Base-by-base conservation (phyloP, 352 stramenopile genomes). In the Pythium rhizo-oryzae region DNA sequence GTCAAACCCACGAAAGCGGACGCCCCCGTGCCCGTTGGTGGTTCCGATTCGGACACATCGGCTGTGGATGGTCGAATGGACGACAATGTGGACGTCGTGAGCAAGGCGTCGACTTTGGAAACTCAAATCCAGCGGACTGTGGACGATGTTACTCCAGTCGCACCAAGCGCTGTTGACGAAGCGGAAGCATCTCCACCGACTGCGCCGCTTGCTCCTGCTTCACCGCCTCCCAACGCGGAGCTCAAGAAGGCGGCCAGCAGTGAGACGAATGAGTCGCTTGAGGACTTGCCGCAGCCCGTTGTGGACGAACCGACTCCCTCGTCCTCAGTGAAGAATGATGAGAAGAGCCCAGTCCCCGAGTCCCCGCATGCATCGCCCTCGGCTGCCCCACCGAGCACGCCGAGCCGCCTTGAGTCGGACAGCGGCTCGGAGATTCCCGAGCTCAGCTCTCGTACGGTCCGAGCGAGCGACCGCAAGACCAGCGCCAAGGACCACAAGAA, bases 401-500 rank as follows among this genome's bases (percentile, higher is more conserved):
- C 52, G 16, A 46, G 12, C 18, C 28, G 63, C 1, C 23, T 54
- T 6, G 64, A 70, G 39, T 70, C 64, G 19, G 64, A 70, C 21
- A 70, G 64, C 35, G 64, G 64, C 13, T 65, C 64, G n/a, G 64
- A 70, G 37, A 61, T 70, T 47, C 64, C 56, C 19, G 57, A 72
- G 4, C 8, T 64, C 19, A 43, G 44, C 21, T 23, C 35, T 28
- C 50, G 24, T 15, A 35, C 37, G 8, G 28, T 41, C 23, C 43
- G 37, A 56, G 41, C 44, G n/a, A 72, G 74, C 12, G 84, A 79
- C 18, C 64, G 64, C 50, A 85, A 85, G 35, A 52, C 71, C 13
- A 50, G 39, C 47, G 28, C 25, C 1, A 87, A 82, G 44, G 77
- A 84, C n/a, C 47, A 70, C 11, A 76, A 77, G 43, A 89, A 87